A percentile compares a stretch with the other conserved stretches of the same genome.
phyloP scores from a whole-genome alignment of 2,329 filamentous ascomycete species.

The Claviceps sp. region DNA sequence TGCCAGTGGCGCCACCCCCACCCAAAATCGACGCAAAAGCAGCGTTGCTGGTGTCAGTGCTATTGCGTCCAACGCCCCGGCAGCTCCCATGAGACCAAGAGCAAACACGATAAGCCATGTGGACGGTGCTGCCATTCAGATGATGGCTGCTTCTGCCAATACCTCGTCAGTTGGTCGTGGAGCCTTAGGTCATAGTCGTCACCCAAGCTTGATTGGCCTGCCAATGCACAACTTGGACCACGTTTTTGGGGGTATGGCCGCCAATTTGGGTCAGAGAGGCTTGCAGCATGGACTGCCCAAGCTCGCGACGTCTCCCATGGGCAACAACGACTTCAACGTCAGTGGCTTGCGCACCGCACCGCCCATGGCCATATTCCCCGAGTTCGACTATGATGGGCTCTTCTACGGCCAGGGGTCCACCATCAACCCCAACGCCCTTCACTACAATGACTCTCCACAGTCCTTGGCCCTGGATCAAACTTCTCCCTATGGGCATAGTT shows the following conservation, averaged over 20 bases:
- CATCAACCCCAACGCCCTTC: slow-evolving; percentile 61
- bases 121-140: slow-evolving; percentile 61
- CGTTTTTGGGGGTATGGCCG: slow-evolving; percentile 61
- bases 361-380: slow-evolving; percentile 46
- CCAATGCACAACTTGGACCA: slow-evolving; percentile 45
- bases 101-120: slow-evolving; percentile 96
- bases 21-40: slow-evolving; percentile 71
- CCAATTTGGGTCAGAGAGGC: slow-evolving; percentile 51
- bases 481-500: slow-evolving; percentile 45
- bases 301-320: slow-evolving; percentile 64
- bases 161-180: slow-evolving; percentile 31
- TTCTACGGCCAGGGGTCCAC: slow-evolving; percentile 56
- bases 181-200: slow-evolving; percentile 49
- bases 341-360: slow-evolving; percentile 69
- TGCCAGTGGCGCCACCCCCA: slow-evolving; percentile 55
- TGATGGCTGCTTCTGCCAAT: slow-evolving; percentile 47
- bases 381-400: slow-evolving; percentile 34
- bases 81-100: slow-evolving; percentile 62
- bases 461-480: slow-evolving; percentile 48
- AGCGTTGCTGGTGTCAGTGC: slow-evolving; percentile 55
- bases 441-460: slow-evolving; percentile 70
- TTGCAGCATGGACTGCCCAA: slow-evolving; percentile 60
- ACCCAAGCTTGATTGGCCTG: slow-evolving; percentile 61
- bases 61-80: slow-evolving; percentile 29
- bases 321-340: slow-evolving; percentile 44